Base-by-base conservation (phyloP, 2,329 filamentous ascomycete genomes). In the Xylariaceae sp. region DNA sequence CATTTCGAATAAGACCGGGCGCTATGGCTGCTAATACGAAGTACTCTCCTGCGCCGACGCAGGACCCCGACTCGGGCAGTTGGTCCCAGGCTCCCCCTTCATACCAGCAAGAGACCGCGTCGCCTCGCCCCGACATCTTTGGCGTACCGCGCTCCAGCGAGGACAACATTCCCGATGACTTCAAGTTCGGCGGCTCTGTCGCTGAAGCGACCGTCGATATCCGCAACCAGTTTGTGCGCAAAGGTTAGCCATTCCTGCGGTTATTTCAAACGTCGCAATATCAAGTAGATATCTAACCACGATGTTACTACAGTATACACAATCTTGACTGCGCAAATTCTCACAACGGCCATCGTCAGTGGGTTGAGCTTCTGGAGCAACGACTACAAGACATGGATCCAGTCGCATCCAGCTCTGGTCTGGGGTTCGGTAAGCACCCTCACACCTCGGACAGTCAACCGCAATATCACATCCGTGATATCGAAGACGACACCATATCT, bases 101-200 rank as follows among this genome's bases (percentile, higher is more conserved):
- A 61, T 97, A 97, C 78, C 78, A 80, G 67, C 72, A 76, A 55
- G 80, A 82, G 84, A 78, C 76, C 61, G 80, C 82, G 63, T 75
- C 80, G 61, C 81, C 85, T 44, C 74, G 77, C 30, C 75, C 81
- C 61, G 80, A 80, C 68, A 80, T 89, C 47, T 83, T 89, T 59
- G 82, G 85, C 52, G 84, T 82, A 50, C 86, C 90, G 55, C 86
- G 92, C 68, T 83, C 81, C 72, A 92, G 92, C 75, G 86, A 92
- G 72, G 93, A 97, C 76, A 95, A 97, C 71, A 73, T 97, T 50
- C 93, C 93, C 1, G 93, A 97, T 78, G 93, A 97, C 76, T 97
- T 97, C 85, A 97, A 97, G 89, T 97, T 96, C 72, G 94, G 93
- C 68, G 92, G 92, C 63, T 91, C 88, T 15, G 92, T 97, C 61